A percentile compares a stretch with the other conserved stretches of the same genome.
phyloP scores from a whole-genome alignment of 805 yeast species.

The Pachysolen tannophilus region DNA sequence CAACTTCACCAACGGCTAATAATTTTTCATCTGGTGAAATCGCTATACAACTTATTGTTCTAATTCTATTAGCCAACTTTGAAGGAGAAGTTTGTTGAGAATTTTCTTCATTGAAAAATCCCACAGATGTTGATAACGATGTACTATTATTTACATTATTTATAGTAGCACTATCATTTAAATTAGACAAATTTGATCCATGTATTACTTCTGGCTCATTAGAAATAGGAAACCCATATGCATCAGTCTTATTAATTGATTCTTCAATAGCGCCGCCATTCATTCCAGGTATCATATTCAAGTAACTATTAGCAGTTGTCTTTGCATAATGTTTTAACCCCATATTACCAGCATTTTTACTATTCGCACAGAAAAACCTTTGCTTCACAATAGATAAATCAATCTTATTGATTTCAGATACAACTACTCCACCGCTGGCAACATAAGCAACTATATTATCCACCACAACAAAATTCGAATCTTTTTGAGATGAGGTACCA shows the following conservation, averaged over 20 bases:
- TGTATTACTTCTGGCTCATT: constrained; percentile 23
- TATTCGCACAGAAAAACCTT: constrained; percentile 46
- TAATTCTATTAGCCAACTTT: constrained; percentile 28
- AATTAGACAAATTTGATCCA: constrained; percentile 13
- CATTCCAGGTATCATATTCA: constrained; percentile 18
- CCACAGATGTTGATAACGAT: constrained; percentile 9
- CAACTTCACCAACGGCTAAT: constrained; percentile 65
- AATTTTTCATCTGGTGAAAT: constrained; percentile 45
- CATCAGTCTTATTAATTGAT: constrained; percentile 17
- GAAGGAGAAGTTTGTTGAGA: constrained; percentile 13
- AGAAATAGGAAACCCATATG: constrained; percentile 26
- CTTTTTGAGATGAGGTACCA: constrained; percentile 40
- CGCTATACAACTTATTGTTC: constrained; percentile 49
- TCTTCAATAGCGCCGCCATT: constrained; percentile 7
- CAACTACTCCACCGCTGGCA: constrained; percentile 56
- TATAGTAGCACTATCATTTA: constrained; percentile 8
- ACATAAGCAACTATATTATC: constrained; percentile 39
- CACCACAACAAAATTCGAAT: constrained; percentile 32
- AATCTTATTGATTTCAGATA: constrained; percentile 24
- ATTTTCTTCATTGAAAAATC: constrained; percentile 11
- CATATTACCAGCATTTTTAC: constrained; percentile 7
- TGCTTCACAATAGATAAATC: constrained; percentile 22
- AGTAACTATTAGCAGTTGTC: constrained; percentile 21
- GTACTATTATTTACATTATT: constrained; percentile 5
- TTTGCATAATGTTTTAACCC: constrained; percentile 1